Evolutionary conservation across 2,329 filamentous ascomycete genomes (phyloP).

Genomic region (Venturia nashicola): DNA sequence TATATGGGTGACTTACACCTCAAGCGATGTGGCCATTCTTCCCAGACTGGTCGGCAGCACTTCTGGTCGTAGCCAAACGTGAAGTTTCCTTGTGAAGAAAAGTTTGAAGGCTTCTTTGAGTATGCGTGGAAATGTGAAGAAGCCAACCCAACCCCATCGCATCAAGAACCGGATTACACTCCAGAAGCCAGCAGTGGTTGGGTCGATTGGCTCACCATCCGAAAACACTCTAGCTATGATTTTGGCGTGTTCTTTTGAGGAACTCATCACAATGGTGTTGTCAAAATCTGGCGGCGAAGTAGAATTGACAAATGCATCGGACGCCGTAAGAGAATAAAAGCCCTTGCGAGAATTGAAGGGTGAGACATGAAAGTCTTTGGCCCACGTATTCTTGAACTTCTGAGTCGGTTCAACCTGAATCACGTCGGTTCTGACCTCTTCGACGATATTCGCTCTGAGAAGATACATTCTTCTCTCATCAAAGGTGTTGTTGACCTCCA

Average conservation of each 20-base stretch:
- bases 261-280: constrained; percentile 48
- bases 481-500: constrained; percentile 70
- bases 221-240: constrained; percentile 50
- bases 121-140: constrained; percentile 55
- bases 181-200: constrained; percentile 29
- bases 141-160: constrained; percentile 55
- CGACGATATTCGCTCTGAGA: constrained; percentile 31
- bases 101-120: constrained; percentile 46
- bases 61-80: constrained; percentile 55
- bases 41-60: constrained; percentile 44
- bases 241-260: constrained; percentile 48
- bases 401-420: neutral
- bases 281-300: constrained; percentile 32
- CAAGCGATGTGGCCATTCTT: constrained; percentile 38
- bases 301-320: constrained; percentile 29
- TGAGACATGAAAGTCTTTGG: constrained; percentile 66
- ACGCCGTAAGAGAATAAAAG: constrained; percentile 33
- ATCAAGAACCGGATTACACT: constrained; percentile 37
- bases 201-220: constrained; percentile 37
- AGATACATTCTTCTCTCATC: constrained; percentile 58
- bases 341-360: constrained; percentile 53
- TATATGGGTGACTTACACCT: constrained; percentile 22
- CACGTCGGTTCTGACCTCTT: constrained; percentile 9
- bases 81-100: constrained; percentile 44
- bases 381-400: constrained; percentile 41